Conservation (phyloP, 1,284 basidiomycete genomes). For the Limonomyces culmigenus region DNA sequence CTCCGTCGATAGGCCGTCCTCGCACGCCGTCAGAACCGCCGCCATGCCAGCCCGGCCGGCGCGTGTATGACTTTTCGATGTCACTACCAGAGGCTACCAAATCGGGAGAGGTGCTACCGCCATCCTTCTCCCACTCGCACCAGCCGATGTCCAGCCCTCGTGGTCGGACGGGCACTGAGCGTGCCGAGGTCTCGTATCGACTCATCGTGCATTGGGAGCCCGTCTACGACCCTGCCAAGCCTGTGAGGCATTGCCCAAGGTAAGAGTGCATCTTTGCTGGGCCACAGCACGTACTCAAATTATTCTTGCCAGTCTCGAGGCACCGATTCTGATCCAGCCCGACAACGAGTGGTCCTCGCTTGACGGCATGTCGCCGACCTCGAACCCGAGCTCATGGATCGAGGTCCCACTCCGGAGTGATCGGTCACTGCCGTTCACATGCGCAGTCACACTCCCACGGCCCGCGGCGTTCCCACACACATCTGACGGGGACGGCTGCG, state of each 20-base stretch:
- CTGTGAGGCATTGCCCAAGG: conserved; percentile 21
- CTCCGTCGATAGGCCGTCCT: conserved; percentile 8
- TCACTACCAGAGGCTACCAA: conserved; percentile 30
- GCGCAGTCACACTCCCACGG: conserved; percentile 39
- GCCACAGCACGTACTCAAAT: conserved; percentile 6
- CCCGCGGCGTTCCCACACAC: conserved; percentile 3
- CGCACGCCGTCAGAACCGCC: conserved; percentile 19
- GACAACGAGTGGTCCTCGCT: conserved; percentile 41
- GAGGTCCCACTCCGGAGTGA: conserved; percentile 49
- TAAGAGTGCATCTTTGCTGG: conserved; percentile 3
- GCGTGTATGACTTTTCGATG: no score
- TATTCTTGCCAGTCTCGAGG: conserved; percentile 29
- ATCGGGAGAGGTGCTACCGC: conserved; percentile 42
- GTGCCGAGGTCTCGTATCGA: conserved; percentile 32
- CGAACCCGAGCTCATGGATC: conserved; percentile 36
- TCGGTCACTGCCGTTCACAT: conserved; percentile 41
- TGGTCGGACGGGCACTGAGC: conserved; percentile 22
- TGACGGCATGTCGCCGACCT: conserved; percentile 26
- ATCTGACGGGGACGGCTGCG: conserved; percentile 1
- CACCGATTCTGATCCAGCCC: conserved; percentile 41
- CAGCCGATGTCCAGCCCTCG: conserved; percentile 11
- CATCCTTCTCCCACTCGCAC: conserved; percentile 27
- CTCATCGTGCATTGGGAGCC: conserved; percentile 44
- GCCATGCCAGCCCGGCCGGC: no score
- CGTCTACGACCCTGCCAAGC: conserved; percentile 22